These are phyloP conservation scores for Xylaria bambusicola DNA, from an alignment of 495 filamentous ascomycete genomes.

Conservation along the genomic window DNA sequence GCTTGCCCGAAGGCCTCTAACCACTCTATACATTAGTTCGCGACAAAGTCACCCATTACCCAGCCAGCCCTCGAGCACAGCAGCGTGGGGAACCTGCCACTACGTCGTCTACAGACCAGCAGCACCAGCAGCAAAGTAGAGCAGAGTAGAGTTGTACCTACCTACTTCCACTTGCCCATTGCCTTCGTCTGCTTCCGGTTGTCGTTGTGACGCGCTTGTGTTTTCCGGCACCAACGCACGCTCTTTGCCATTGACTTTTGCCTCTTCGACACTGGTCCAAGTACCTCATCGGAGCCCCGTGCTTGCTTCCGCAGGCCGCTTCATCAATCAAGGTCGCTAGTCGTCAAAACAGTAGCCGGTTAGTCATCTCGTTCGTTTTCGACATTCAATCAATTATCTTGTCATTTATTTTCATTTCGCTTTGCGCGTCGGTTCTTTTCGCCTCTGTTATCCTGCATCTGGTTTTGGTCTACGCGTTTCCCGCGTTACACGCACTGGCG, in stretches of 20 bases:
- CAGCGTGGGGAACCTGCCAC: constrained; percentile 14
- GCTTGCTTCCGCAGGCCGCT: constrained; percentile 4
- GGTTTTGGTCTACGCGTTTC: constrained; percentile 6
- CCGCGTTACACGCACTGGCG: constrained; percentile 13
- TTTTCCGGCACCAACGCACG: no score
- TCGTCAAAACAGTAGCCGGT: constrained; percentile 5
- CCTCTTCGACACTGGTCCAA: neutral
- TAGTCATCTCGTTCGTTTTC: constrained; percentile 1
- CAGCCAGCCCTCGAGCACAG: neutral
- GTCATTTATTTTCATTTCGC: neutral
- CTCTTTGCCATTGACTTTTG: no score
- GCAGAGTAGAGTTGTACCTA: no score
- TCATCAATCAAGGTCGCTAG: neutral
- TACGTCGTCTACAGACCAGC: neutral
- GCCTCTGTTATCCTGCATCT: neutral
- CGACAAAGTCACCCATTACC: constrained; percentile 8
- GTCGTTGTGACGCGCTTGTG: no score
- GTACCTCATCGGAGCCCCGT: neutral
- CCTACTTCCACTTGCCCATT: no score
- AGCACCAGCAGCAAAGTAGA: no score
- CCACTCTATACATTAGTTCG: constrained; percentile 5
- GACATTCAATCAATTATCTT: neutral
- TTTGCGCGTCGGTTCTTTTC: neutral
- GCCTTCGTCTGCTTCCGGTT: no score
- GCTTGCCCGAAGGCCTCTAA: constrained; percentile 8